These are phyloP conservation scores for Beta macrorhiza DNA, from an alignment of 179 eudicot species.

Conservation along the genomic window DNA sequence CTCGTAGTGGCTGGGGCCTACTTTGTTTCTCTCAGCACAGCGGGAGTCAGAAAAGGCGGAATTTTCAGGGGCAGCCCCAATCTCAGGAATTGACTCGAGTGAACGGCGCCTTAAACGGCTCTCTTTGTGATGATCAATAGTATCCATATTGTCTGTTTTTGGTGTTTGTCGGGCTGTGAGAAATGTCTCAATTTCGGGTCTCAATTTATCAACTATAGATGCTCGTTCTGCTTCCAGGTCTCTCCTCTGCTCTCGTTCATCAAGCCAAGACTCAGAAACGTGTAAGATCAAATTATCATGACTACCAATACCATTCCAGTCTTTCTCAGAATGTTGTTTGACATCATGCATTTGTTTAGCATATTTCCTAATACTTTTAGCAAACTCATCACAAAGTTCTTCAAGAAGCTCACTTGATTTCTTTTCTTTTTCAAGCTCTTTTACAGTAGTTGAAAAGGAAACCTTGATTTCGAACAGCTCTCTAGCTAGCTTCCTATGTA, in stretches of 20 bases:
- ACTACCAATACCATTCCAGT: conserved; percentile 40
- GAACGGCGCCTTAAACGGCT: conserved; percentile 46
- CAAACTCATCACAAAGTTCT: conserved; percentile 91
- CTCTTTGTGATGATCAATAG: conserved; percentile 30
- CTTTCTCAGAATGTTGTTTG: conserved; percentile 57
- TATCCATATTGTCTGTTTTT: conserved; percentile 14
- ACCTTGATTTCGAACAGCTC: conserved; percentile 81
- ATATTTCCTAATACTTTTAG: conserved; percentile 60
- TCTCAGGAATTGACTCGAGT: conserved; percentile 74
- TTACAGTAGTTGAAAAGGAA: conserved; percentile 47
- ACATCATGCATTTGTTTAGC: conserved; percentile 55
- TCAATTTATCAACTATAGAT: conserved; percentile 54
- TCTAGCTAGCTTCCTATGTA: conserved; percentile 76
- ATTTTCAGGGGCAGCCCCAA: conserved; percentile 59
- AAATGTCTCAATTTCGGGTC: conserved; percentile 71
- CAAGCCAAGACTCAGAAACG: conserved; percentile 85
- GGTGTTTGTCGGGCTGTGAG: conserved; percentile 41
- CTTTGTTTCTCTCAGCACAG: conserved; percentile 36
- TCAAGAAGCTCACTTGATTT: conserved; percentile 53
- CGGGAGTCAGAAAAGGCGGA: conserved; percentile 53
- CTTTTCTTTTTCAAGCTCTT: conserved; percentile 72
- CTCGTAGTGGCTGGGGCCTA: conserved; percentile 21
- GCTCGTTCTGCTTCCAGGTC: conserved; percentile 34
- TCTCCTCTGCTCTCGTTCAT: conserved; percentile 70
- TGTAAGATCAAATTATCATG: conserved; percentile 59